Percentiles rank a stretch among this genome's conserved stretches.
phyloP scores from a whole-genome alignment of 176 grass and related monocot species.

The maize (Zea mays) region DNA sequence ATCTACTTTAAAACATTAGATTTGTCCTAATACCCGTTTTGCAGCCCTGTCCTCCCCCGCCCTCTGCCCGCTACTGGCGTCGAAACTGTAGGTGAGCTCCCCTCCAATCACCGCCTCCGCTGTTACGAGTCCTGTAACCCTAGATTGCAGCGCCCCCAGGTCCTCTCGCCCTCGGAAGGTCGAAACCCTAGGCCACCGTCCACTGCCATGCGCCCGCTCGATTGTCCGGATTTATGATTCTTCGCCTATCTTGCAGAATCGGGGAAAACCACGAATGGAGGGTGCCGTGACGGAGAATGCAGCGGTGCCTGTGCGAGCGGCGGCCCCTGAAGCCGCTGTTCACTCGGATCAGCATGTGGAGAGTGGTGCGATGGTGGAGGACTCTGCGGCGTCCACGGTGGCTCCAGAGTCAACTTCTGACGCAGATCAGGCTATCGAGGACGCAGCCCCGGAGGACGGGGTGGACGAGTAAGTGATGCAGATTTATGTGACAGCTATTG shows the following conservation, averaged over 20 bases:
- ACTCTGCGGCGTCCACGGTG: conserved; percentile 10
- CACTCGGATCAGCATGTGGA: conserved; percentile 35
- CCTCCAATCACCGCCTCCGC: neutral
- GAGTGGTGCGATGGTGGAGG: conserved; percentile 22
- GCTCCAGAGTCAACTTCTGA: conserved; percentile 12
- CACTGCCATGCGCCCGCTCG: neutral
- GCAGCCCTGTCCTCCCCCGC: neutral
- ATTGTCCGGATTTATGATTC: neutral
- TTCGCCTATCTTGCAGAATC: neutral
- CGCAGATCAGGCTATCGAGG: conserved; percentile 41
- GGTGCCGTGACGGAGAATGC: conserved; percentile 31
- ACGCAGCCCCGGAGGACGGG: conserved; percentile 37
- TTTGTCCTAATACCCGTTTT: too few relatives aligned
- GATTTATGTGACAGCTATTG: neutral
- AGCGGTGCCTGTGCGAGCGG: neutral
- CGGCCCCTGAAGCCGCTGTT: neutral
- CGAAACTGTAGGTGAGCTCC: conserved; percentile 7
- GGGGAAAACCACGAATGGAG: conserved; percentile 33
- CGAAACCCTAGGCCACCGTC: conserved; percentile 23
- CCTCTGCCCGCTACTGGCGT: neutral
- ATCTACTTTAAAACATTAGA: too few relatives aligned
- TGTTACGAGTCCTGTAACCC: conserved; percentile 1
- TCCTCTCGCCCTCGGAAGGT: neutral
- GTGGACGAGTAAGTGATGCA: conserved; percentile 50
- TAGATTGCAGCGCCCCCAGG: conserved; percentile 1